Evolutionary conservation across 495 filamentous ascomycete species (phyloP), one percentile per base, ranked within the genome.

Genomic region (Neurospora sp.): DNA sequence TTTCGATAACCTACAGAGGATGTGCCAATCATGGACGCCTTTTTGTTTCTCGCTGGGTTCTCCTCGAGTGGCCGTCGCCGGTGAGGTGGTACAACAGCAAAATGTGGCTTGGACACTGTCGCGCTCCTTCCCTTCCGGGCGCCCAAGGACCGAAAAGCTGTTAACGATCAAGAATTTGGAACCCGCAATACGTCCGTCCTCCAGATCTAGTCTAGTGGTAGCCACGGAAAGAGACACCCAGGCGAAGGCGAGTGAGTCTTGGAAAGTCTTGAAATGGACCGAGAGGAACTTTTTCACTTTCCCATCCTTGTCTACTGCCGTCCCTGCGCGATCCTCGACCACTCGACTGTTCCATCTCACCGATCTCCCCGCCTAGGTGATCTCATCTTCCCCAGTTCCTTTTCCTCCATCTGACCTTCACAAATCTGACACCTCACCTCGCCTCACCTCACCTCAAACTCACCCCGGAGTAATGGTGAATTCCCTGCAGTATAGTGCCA

Each of bases 61-160:
- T 65, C 18, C 27, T 65, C 14, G 22, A 65, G 53, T 65, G 27
- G 53, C 53, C 53, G 35, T 65, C 27, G 27, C 53, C 53, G 53
- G 53, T 71, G 35, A 42, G 71, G 74, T 75, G 7, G 71, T 71
- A 75, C 74, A 31, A 72, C 74, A 75, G 74, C 69, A 69, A 73
- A 35, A 71, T 71, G 74, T 73, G 71, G 74, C 74, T 69, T 71
- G 71, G 31, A 65, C 53, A 65, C 27, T 65, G 53, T 65, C 53
- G 53, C 53, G 53, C 53, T 65, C 53, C 53, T 65, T 18, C 53
- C 27, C 27, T 18, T 37, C 53, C 6, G 31, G 53, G 53, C 53
- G 27, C 53, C 14, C 53, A 8, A 35, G 12, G 27, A 37, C 27
- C 53, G 14, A 65, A 37, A 61, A 35, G 9, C 47, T 59, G 47